Base-by-base conservation (phyloP, 1,284 basidiomycete genomes). In the Malassezia dermatis region DNA sequence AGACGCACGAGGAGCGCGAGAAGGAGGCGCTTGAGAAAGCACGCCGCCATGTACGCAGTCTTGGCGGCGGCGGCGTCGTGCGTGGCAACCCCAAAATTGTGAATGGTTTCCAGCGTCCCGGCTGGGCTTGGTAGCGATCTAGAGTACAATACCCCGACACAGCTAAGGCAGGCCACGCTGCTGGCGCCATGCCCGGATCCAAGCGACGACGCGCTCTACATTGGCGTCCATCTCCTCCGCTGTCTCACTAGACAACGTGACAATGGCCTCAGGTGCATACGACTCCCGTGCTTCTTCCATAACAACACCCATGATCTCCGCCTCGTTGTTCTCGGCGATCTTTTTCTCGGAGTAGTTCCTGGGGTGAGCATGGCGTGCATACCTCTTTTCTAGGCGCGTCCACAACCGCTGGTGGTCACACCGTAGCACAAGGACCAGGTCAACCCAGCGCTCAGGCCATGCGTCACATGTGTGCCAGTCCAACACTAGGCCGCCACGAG, bases 381-480 rank as follows among this genome's bases (percentile, higher is more conserved):
- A 89, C 93, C 93, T 80, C 73, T 85, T 85, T 76, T 94, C 90
- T n/a, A 98, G 78, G 44, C 94, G 81, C 32, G 88, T 83, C 86
- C 93, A 96, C n/a, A 99, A 78, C 56, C 82, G 77, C 6, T 83
- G 80, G 75, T 99, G 94, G 70, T 94, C 80, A 66, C 90, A 95
- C 15, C 86, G 81, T 8, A 98, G 78, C 35, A 98, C 91, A 34
- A 98, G 84, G 24, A 94, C 90, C n/a, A 98, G 80, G 77, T 99
- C 94, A 17, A 87, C 81, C 93, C 93, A 98, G 59, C 91, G 81
- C 76, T 98, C 90, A 0, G 94, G 94, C 67, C 91, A 99, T 32
- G 85, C 77, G 57, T 91, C 88, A 71, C 89, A 94, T 28, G 89
- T 89, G 75, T 99, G 94, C 87, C 94, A 96, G 75, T 99, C 94